These are phyloP conservation scores for Rhodotorula sp. DNA, from an alignment of 1,284 basidiomycete species.

Conservation along the genomic window DNA sequence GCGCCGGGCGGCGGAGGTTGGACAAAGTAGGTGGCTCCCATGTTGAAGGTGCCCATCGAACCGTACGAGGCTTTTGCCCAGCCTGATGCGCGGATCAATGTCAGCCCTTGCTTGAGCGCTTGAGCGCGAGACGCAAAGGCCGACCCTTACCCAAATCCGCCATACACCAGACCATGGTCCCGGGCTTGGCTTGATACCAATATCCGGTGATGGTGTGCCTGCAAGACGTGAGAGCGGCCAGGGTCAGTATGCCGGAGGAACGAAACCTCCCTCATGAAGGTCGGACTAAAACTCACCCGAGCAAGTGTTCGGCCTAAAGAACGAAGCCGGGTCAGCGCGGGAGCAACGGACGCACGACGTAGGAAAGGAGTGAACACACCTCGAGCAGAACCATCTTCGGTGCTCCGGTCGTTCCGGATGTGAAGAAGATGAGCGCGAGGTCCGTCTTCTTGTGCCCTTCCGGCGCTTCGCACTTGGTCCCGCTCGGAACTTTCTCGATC, in stretches of 20 bases:
- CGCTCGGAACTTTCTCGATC: conserved; percentile 3
- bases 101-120: not conserved
- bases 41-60: conserved; percentile 23
- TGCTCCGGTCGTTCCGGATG: conserved; percentile 32
- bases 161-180: conserved; percentile 30
- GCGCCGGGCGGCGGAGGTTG: conserved; percentile 37
- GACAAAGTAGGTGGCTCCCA: conserved; percentile 38
- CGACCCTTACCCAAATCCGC: conserved; percentile 27
- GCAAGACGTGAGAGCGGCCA: not conserved
- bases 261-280: too few relatives aligned
- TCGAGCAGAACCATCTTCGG: conserved; percentile 35
- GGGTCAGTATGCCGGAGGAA: not conserved
- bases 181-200: conserved; percentile 34
- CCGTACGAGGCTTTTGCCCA: conserved; percentile 40
- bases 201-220: conserved; percentile 7
- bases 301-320: not conserved
- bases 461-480: conserved; percentile 9
- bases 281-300: not conserved
- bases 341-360: not conserved
- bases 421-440: conserved; percentile 36
- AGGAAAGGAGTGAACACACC: conserved; percentile 17
- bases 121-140: too few relatives aligned
- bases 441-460: conserved; percentile 16
- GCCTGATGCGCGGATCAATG: not conserved
- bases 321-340: not conserved